Evolutionary conservation across 192 early-diverging fungal genomes (phyloP).

Genomic region (Lobosporangium transversale): DNA sequence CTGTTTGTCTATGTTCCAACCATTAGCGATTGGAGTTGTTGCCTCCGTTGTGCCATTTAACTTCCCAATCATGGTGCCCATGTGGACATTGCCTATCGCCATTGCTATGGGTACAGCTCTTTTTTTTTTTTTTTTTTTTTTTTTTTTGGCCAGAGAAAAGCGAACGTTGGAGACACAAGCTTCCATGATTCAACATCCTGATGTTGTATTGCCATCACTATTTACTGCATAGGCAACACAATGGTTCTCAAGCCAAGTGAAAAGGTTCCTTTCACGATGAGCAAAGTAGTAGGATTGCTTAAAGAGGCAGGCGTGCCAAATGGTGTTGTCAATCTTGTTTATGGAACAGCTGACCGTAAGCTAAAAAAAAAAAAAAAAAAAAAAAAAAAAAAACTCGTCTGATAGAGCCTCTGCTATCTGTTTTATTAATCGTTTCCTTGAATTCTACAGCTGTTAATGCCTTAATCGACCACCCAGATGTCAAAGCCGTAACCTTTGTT

Average conservation of each 20-base stretch:
- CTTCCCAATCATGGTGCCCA: slow-evolving; percentile 87
- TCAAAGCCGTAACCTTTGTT: slow-evolving; percentile 81
- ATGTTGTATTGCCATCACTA: not conserved
- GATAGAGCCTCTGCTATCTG: slow-evolving; percentile 21
- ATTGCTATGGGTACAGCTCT: slow-evolving; percentile 59
- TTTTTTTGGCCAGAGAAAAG: not conserved
- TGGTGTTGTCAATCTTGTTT: slow-evolving; percentile 81
- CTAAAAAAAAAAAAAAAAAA: slow-evolving; percentile 3
- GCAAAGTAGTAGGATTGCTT: slow-evolving; percentile 66
- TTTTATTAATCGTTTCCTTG: slow-evolving; percentile 50
- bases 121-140: not conserved
- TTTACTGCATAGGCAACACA: slow-evolving; percentile 61
- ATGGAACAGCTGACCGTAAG: slow-evolving; percentile 70
- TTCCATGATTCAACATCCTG: too few species aligned
- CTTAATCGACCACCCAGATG: slow-evolving; percentile 68
- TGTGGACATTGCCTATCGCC: slow-evolving; percentile 84
- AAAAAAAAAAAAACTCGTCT: slow-evolving; percentile 57
- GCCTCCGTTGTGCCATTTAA: slow-evolving; percentile 85
- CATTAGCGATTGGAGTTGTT: slow-evolving; percentile 77
- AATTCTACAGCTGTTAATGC: slow-evolving; percentile 61
- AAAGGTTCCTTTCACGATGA: slow-evolving; percentile 86
- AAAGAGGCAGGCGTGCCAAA: slow-evolving; percentile 71
- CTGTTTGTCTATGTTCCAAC: not conserved
- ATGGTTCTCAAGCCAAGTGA: slow-evolving; percentile 83
- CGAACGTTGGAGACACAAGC: not conserved